These are phyloP conservation scores for Zymoseptoria passerinii DNA, from an alignment of 2,329 filamentous ascomycete species.

Conservation along the genomic window DNA sequence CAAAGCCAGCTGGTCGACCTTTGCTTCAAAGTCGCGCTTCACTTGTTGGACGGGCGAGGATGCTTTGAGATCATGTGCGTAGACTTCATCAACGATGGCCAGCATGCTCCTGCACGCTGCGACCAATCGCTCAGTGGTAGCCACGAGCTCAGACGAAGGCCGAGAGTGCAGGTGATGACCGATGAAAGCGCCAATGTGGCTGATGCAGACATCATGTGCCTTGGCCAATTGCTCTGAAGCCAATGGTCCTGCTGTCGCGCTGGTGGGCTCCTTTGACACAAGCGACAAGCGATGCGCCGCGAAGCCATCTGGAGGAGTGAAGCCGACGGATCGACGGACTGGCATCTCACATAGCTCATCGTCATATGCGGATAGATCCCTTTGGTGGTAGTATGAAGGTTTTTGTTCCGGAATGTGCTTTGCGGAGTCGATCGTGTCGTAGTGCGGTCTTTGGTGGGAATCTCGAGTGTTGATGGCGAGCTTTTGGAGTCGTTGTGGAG, in stretches of 20 bases:
- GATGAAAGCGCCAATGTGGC: constrained; percentile 86
- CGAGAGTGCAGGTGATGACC: constrained; percentile 90
- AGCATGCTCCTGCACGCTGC: constrained; percentile 72
- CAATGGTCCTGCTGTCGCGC: constrained; percentile 48
- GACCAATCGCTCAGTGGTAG: constrained; percentile 76
- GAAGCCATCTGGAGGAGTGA: constrained; percentile 13
- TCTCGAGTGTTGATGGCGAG: constrained; percentile 12
- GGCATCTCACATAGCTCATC: constrained; percentile 1
- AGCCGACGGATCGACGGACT: constrained; percentile 10
- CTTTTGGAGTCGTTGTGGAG: not conserved
- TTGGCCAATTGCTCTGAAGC: constrained; percentile 74
- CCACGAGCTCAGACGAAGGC: constrained; percentile 71
- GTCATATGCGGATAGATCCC: constrained; percentile 3
- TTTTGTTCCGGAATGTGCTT: constrained; percentile 11
- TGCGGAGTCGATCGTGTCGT: constrained; percentile 16
- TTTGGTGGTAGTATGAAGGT: not conserved
- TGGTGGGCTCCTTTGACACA: constrained; percentile 16
- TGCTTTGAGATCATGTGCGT: constrained; percentile 63
- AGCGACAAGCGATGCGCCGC: constrained; percentile 26
- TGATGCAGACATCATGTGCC: constrained; percentile 81
- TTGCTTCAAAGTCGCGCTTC: constrained; percentile 68
- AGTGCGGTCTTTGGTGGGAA: not conserved
- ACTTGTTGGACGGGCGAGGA: constrained; percentile 59
- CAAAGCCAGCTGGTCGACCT: constrained; percentile 70
- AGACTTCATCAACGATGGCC: constrained; percentile 71